Conservation (phyloP, 495 filamentous ascomycete species). For the Trichoderma gamsii region DNA sequence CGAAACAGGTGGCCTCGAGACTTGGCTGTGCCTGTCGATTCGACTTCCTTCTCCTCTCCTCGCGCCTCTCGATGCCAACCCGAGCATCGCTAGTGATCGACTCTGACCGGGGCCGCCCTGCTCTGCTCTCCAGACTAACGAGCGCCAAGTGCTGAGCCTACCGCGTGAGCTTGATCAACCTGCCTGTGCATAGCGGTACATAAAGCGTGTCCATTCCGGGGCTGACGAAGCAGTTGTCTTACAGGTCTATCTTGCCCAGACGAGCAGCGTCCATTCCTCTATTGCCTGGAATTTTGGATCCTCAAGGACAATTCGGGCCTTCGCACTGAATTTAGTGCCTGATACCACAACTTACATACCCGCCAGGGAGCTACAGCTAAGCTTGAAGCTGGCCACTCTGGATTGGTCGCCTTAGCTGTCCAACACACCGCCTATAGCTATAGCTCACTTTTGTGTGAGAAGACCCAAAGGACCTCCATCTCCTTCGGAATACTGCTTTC, state of each 20-base stretch:
- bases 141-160: neutral
- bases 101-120: constrained; percentile 11
- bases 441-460: constrained; percentile 8
- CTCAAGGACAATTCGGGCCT: constrained; percentile 14
- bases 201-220: constrained; percentile 13
- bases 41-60: neutral
- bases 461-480: constrained; percentile 11
- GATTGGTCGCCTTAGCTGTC: constrained; percentile 12
- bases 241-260: constrained; percentile 13
- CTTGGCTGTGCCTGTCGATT: constrained; percentile 12
- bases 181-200: constrained; percentile 2
- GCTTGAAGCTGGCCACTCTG: constrained; percentile 9
- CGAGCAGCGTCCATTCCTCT: constrained; percentile 1
- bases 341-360: constrained; percentile 13
- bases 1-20: constrained; percentile 6
- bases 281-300: constrained; percentile 11
- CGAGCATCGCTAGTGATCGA: constrained; percentile 11
- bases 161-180: constrained; percentile 7
- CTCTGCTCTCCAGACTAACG: neutral
- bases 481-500: constrained; percentile 1
- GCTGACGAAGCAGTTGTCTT: constrained; percentile 8
- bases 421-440: constrained; percentile 14
- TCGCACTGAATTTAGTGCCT: constrained; percentile 14
- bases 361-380: constrained; percentile 1
- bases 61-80: constrained; percentile 12